Evolutionary conservation across 2,329 filamentous ascomycete genomes (phyloP), one percentile per base, ranked within the genome.

Genomic region (Aphanoascus verrucosus): DNA sequence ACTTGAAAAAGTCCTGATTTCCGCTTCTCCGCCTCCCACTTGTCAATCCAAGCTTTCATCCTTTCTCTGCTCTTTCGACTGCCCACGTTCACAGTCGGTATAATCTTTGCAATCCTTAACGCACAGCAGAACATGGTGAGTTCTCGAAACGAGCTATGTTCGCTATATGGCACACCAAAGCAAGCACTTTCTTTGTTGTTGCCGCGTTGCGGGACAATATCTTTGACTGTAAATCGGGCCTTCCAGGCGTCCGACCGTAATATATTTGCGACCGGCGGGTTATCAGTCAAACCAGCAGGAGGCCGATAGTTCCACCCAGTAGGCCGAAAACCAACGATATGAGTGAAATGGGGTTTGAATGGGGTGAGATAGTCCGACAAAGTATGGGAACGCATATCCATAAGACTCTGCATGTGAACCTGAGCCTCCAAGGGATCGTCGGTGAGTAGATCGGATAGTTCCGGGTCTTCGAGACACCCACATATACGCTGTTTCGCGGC

Each of bases 361-460:
- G 80, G 77, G 61, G 84, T 81, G 5, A 97, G 79, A 63, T 98
- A 98, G 56, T 95, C 90, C 59, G 88, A 83, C 1, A 98, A 60
- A 0, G 91, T 95, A 60, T 96, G 90, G 34, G 89, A 83, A 23
- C 89, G 84, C 60, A 98, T 89, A 68, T 97, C 91, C 77, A 93
- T 93, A 8, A 98, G 77, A 62, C 86, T 89, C 62, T 95, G 94
- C 90, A 98, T 96, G 70, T 98, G 93, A 0, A 98, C 89, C 68
- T 97, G 91, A 0, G 93, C 93, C 62, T 88, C 86, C 19, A 79
- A 73, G 0, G 93, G 89, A 64, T 96, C 75, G 6, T 77, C 77
- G 0, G 93, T 98, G 62, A 98, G 78, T 3, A 88, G 78, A 0
- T 79, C 77, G 23, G 83, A 75, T 3, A 98, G 78, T 64, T 95